Base-by-base conservation (phyloP, 768 basidiomycete genomes). In the Rhodotorula babjevae region DNA sequence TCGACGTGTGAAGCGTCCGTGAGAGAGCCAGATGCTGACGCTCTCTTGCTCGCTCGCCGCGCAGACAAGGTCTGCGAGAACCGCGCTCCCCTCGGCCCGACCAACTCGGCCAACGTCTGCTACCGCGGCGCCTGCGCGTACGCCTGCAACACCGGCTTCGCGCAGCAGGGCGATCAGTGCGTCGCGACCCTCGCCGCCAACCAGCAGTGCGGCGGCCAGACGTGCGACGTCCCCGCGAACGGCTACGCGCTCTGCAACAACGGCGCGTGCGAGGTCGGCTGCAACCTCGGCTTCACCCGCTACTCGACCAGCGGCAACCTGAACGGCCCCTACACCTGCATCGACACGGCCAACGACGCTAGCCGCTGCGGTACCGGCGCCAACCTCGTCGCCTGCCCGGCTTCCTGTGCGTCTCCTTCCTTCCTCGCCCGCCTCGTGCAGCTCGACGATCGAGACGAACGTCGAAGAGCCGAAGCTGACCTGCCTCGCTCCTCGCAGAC, bases 221-320 rank as follows among this genome's bases (percentile, higher is more conserved):
- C 62, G 29, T 72, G 71, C 71, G 42, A 44, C 16, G 31, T 31
- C 19, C 49, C 58, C 29, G 40, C 49, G 21, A 69, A 69, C 72
- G 72, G 72, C 52, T 68, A 69, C 60, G 68, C 68, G 44, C 60
- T 50, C 53, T 73, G 72, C 72, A 66, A 64, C 27, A 59, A 64
- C 60, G 59, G 61, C 55, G 49, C 63, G 9, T 73, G 67, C 72
- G 29, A n/a, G 16, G 36, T 64, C 55, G 63, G 67, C 47, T 73
- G 64, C 72, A 62, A 62, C 61, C 33, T 57, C 23, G 60, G 64
- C 29, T 73, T 29, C 67, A 44, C 36, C 29, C 72, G 53, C 67
- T 65, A 29, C 67, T 40, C 57, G 27, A 14, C 46, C 44, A 58
- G 25, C 49, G 46, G 29, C 25, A 53, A 29, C 42, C 19, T 9